Percentiles rank a stretch among this genome's conserved stretches.
phyloP scores from a whole-genome alignment of 2,329 filamentous ascomycete genomes.

The Hypoxylon sp. region DNA sequence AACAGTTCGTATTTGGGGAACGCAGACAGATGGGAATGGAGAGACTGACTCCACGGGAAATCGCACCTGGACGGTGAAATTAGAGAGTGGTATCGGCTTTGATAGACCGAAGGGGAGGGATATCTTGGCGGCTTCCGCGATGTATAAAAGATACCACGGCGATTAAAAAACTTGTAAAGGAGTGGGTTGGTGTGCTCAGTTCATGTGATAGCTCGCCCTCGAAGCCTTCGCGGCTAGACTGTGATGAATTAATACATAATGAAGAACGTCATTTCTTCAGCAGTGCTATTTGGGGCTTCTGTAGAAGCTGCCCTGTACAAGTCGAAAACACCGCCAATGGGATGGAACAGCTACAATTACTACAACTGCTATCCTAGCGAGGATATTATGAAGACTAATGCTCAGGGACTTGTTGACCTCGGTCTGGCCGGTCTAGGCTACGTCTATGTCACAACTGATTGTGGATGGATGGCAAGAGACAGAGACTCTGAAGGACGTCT shows the following conservation, averaged over 20 bases:
- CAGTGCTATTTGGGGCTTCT: constrained; percentile 28
- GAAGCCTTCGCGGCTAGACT: not conserved
- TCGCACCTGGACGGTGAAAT: constrained; percentile 11
- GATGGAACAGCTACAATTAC: constrained; percentile 73
- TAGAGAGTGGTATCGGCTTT: constrained; percentile 13
- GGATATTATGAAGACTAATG: constrained; percentile 65
- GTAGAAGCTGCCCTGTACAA: constrained; percentile 46
- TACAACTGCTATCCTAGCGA: constrained; percentile 66
- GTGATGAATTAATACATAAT: constrained; percentile 10
- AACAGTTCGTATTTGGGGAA: constrained; percentile 23
- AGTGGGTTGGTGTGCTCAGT: constrained; percentile 1
- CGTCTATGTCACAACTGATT: constrained; percentile 69
- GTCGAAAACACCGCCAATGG: constrained; percentile 59
- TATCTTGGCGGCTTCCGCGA: constrained; percentile 12
- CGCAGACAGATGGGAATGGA: constrained; percentile 12
- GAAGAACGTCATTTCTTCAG: constrained; percentile 16
- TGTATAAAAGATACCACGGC: constrained; percentile 18
- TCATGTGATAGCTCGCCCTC: not conserved
- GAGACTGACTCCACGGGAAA: constrained; percentile 22
- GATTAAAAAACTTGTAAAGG: not conserved
- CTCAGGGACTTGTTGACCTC: constrained; percentile 66
- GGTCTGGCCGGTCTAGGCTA: constrained; percentile 69
- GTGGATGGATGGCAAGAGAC: constrained; percentile 66
- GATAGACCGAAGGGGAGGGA: constrained; percentile 16
- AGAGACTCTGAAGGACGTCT: constrained; percentile 61